Percentiles rank a stretch among this genome's conserved stretches.
Conservation (phyloP, 768 basidiomycete species). For the Lactifluus volemus region DNA sequence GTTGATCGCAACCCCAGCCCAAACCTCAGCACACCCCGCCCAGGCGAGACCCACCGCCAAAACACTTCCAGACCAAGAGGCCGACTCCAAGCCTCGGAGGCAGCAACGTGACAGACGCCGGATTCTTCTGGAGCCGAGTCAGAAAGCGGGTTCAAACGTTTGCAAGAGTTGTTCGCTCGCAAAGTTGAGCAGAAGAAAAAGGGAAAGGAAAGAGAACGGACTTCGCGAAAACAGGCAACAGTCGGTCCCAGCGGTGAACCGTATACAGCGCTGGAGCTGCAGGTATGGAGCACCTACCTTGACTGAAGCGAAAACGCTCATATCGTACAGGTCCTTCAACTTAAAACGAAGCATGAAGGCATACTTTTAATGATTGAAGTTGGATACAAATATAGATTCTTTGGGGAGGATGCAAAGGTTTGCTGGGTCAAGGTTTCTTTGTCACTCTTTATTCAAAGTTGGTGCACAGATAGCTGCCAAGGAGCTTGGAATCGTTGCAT, state of each 20-base stretch:
- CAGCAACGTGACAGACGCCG: too few species aligned
- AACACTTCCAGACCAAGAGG: too few species aligned
- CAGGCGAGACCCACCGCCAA: too few species aligned
- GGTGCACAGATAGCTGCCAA: slow-evolving; percentile 47
- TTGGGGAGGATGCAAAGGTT: slow-evolving; percentile 76
- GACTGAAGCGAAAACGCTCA: not conserved
- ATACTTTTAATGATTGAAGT: slow-evolving; percentile 72
- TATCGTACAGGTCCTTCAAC: slow-evolving; percentile 36
- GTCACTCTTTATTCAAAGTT: not conserved
- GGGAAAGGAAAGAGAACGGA: slow-evolving; percentile 19
- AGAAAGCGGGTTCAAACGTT: slow-evolving; percentile 38
- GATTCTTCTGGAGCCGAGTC: slow-evolving; percentile 33
- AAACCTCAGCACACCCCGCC: not conserved
- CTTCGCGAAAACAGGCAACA: slow-evolving; percentile 32
- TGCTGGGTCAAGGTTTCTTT: not conserved
- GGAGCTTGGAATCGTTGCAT: slow-evolving; percentile 74
- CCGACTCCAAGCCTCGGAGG: too few species aligned
- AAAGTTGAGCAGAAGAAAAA: slow-evolving; percentile 31
- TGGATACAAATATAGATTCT: slow-evolving; percentile 81
- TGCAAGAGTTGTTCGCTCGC: slow-evolving; percentile 37
- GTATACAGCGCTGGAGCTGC: slow-evolving; percentile 73
- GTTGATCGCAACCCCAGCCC: not conserved
- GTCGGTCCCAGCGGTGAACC: slow-evolving; percentile 61
- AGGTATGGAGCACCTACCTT: slow-evolving; percentile 32
- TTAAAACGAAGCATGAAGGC: slow-evolving; percentile 58